phyloP scores from a whole-genome alignment of 2,329 filamentous ascomycete species.

The Whalleya microplaca region DNA sequence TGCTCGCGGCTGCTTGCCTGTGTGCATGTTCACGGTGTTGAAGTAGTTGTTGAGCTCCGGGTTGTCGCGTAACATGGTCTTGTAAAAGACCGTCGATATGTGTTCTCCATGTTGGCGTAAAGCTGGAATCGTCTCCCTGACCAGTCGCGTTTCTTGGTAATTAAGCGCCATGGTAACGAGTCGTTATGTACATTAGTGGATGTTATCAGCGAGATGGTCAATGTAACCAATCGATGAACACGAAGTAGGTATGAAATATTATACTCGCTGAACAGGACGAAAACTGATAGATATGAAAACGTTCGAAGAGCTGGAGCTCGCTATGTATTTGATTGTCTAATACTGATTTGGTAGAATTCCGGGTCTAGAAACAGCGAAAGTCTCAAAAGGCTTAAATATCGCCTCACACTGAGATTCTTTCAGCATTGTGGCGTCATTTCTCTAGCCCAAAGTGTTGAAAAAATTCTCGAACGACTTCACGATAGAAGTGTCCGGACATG shows the following conservation, averaged over 20 bases:
- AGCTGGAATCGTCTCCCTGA: constrained; percentile 72
- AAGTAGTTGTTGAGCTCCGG: constrained; percentile 72
- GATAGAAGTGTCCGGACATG: constrained; percentile 12
- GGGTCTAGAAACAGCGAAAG: constrained; percentile 6
- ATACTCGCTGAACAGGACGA: background rate
- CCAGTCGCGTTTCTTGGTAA: constrained; percentile 62
- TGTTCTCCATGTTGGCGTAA: constrained; percentile 68
- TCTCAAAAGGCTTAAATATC: constrained; percentile 11
- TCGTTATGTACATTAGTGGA: background rate
- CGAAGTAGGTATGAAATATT: background rate
- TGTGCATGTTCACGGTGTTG: constrained; percentile 68
- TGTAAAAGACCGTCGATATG: constrained; percentile 75
- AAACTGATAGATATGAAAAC: background rate
- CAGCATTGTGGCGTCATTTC: constrained; percentile 11
- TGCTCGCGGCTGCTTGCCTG: constrained; percentile 63
- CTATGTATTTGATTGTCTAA: background rate
- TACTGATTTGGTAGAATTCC: background rate
- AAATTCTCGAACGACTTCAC: constrained; percentile 13
- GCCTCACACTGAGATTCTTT: constrained; percentile 5
- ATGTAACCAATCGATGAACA: background rate
- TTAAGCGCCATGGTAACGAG: constrained; percentile 42
- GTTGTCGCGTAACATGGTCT: constrained; percentile 66
- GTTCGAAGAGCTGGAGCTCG: background rate
- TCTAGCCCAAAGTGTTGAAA: constrained; percentile 12
- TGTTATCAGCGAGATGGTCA: background rate